Base-by-base conservation (phyloP, 2,329 filamentous ascomycete species). In the Pseudocercospora macadamiae region DNA sequence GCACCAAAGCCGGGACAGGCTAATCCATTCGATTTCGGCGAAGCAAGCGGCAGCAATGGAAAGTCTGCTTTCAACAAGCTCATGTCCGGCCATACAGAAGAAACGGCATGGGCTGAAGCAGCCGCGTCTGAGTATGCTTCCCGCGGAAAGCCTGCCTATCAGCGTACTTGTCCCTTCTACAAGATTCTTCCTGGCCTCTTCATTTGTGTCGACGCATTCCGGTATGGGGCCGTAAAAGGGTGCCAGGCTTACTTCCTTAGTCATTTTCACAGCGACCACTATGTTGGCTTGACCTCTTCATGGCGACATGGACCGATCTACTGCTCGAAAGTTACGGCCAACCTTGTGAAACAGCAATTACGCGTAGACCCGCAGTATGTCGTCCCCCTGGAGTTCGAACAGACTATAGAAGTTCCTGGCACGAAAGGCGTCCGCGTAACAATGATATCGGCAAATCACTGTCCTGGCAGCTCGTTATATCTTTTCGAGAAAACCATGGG, bases 251-350 rank as follows among this genome's bases (percentile, higher is more conserved):
- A 99, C 72, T 99, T 99, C 66, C 82, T 99, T 9, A 97, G 93
- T 68, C 95, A 99, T 72, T 99, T 97, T 66, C 95, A 99, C 75
- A 97, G 92, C 69, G 95, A 99, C 72, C 95, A 99, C 72, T 99
- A 99, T 68, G 87, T 97, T 30, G 95, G 95, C 2, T 79, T 99
- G 9, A 95, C 91, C 9, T 86, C 89, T 6, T 91, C 83, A 28
- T 99, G 95, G 95, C 86, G 81, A 36, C 93, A 99, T 72, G 95
- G 95, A 0, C 93, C 93, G 0, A 97, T 99, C 49, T 99, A 96
- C 70, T 97, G 95, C 78, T 97, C 93, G 71, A 89, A 87, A 66
- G 90, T 96, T 12, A 99, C 95, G 0, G 95, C 85, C 0, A 96
- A 96, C 68, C 82, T 99, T 2, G 91, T 97, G 30, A 87, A 88